phyloP scores from a whole-genome alignment of 2,329 filamentous ascomycete genomes.

The Periconia sp. region DNA sequence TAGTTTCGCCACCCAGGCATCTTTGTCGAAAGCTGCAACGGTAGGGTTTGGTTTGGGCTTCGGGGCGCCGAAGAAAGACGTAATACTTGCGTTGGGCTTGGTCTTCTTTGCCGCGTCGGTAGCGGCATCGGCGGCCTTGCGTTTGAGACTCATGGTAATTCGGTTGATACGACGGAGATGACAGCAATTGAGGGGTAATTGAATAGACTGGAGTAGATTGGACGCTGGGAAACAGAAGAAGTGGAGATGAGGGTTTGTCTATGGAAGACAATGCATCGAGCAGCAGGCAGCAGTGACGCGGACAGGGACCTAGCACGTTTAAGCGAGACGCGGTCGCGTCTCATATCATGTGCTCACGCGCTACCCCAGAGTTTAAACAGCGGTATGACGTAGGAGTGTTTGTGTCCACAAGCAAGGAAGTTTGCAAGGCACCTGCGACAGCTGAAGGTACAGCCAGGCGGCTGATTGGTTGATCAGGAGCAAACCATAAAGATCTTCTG shows the following conservation, averaged over 20 bases:
- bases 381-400: not conserved
- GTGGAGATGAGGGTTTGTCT: constrained; percentile 5
- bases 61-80: constrained; percentile 81
- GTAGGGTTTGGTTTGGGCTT: constrained; percentile 29
- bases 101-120: constrained; percentile 52
- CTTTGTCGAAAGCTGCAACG: constrained; percentile 71
- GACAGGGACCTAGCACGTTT: not conserved
- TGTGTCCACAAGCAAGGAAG: not conserved
- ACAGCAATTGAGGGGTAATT: not conserved
- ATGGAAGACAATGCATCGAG: constrained; percentile 1
- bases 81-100: constrained; percentile 73
- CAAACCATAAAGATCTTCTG: constrained; percentile 10
- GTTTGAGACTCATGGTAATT: constrained; percentile 52
- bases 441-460: not conserved
- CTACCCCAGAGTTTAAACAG: constrained; percentile 1
- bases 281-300: not conserved
- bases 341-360: not conserved
- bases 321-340: not conserved
- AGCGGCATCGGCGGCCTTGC: constrained; percentile 51
- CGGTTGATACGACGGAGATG: not conserved
- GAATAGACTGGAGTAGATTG: constrained; percentile 3
- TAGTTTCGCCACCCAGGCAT: constrained; percentile 81
- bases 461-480: not conserved
- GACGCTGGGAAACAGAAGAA: constrained; percentile 1
- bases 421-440: not conserved